Conservation (phyloP, 257 asterid genomes). For the Plectranthus barbatus region DNA sequence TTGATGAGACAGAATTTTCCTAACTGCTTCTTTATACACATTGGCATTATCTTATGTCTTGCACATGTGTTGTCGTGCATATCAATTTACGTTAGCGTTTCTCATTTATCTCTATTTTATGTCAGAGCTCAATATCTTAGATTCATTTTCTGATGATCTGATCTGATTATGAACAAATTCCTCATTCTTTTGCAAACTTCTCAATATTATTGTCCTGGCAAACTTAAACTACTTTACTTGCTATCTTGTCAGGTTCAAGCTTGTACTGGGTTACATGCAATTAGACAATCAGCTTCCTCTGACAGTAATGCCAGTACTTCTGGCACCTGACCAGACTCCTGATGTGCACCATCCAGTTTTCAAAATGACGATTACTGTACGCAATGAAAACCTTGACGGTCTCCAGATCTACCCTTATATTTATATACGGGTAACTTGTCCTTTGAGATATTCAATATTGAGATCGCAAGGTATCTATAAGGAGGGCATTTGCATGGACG, state of each 20-base stretch:
- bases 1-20: neutral
- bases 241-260: slow-evolving; percentile 64
- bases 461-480: neutral
- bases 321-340: slow-evolving; percentile 80
- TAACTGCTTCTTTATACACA: neutral
- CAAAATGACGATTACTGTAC: slow-evolving; percentile 77
- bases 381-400: slow-evolving; percentile 73
- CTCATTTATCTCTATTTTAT: neutral
- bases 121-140: slow-evolving; percentile 5
- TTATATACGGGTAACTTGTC: slow-evolving; percentile 61
- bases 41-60: neutral
- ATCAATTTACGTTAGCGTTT: neutral
- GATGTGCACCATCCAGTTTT: slow-evolving; percentile 83
- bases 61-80: neutral
- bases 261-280: slow-evolving; percentile 81
- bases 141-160: neutral
- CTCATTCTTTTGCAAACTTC: slow-evolving; percentile 4
- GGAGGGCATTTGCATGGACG: slow-evolving; percentile 7
- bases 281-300: slow-evolving; percentile 95
- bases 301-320: slow-evolving; percentile 85
- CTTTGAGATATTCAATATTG: neutral
- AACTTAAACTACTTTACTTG: slow-evolving; percentile 5
- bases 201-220: neutral
- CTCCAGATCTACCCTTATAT: slow-evolving; percentile 86
- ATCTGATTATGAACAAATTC: neutral